These are phyloP conservation scores for Spathaspora girioi DNA, from an alignment of 805 yeast genomes.

Conservation along the genomic window DNA sequence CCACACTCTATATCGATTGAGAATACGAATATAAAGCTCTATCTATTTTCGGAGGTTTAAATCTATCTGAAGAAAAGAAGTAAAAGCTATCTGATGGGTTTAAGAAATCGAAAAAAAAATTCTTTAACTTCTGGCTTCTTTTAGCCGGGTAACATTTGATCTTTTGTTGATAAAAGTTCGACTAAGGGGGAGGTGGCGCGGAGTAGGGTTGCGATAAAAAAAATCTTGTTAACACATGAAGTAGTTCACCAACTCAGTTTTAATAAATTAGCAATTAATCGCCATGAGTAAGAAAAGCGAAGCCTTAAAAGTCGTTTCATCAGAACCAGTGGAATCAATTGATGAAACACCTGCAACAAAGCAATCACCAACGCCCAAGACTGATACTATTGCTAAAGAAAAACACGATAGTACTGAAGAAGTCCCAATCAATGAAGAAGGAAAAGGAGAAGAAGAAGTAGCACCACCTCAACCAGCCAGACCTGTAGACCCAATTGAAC, in stretches of 20 bases:
- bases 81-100: background rate
- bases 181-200: background rate
- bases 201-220: background rate
- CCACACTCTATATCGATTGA: constrained; percentile 39
- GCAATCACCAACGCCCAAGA: background rate
- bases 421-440: constrained; percentile 6
- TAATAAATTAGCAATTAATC: background rate
- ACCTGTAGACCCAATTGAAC: constrained; percentile 58
- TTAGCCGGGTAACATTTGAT: background rate
- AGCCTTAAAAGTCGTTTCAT: constrained; percentile 26
- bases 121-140: background rate
- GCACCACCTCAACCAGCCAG: constrained; percentile 45
- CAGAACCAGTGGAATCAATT: constrained; percentile 29
- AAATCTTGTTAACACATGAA: background rate
- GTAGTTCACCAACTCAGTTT: background rate
- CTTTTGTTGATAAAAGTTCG: no score
- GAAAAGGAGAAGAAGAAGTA: constrained; percentile 1
- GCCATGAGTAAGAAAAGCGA: constrained; percentile 18
- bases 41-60: constrained; percentile 33
- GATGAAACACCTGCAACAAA: constrained; percentile 10
- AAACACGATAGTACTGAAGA: constrained; percentile 3
- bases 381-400: background rate
- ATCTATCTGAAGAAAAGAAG: constrained; percentile 19
- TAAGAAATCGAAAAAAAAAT: background rate
- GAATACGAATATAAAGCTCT: constrained; percentile 35